These are phyloP conservation scores for Kokia cookei DNA, from an alignment of 441 rosid species.

Conservation along the genomic window DNA sequence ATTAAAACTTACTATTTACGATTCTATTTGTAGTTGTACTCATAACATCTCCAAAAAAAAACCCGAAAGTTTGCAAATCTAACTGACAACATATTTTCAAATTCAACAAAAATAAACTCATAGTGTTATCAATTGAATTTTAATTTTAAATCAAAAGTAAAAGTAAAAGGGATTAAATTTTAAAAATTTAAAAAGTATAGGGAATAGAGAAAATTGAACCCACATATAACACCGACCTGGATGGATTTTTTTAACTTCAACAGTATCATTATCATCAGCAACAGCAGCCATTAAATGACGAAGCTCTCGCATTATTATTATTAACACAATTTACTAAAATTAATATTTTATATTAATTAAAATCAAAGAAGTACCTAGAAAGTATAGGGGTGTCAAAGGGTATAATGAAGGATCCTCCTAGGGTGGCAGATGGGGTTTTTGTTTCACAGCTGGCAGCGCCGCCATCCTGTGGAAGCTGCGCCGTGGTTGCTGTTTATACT, in stretches of 20 bases:
- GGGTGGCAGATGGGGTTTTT: background rate
- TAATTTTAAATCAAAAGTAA: too few relatives aligned
- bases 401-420: background rate
- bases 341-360: background rate
- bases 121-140: too few relatives aligned
- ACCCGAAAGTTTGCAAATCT: too few relatives aligned
- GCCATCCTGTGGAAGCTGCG: slow-evolving; percentile 3
- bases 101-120: too few relatives aligned
- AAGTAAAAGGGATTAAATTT: too few relatives aligned
- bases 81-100: too few relatives aligned
- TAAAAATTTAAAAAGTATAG: too few relatives aligned
- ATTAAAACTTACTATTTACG: too few relatives aligned
- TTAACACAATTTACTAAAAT: background rate
- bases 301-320: background rate
- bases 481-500: background rate
- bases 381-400: background rate
- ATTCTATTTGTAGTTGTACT: too few relatives aligned
- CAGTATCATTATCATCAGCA: background rate
- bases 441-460: background rate
- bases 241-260: background rate
- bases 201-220: too few relatives aligned
- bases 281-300: background rate
- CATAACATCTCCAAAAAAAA: too few relatives aligned
- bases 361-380: background rate
- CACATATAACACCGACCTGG: background rate